phyloP scores from a whole-genome alignment of 108 stramenopile species.

The Conticribra weissflogii region DNA sequence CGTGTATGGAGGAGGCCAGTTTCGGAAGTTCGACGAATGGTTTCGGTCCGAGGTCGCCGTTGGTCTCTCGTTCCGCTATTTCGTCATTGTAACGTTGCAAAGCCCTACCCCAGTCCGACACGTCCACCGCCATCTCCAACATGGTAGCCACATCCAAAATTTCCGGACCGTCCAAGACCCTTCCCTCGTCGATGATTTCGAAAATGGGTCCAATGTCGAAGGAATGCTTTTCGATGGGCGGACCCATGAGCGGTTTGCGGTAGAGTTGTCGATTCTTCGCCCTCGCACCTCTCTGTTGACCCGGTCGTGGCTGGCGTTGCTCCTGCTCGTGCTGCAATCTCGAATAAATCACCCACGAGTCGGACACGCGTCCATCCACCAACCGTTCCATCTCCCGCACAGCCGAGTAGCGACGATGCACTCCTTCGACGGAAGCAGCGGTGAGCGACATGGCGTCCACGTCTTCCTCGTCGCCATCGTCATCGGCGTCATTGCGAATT shows the following conservation, averaged over 20 bases:
- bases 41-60: constrained; percentile 5
- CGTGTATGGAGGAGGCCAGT: constrained; percentile 45
- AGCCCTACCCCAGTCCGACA: constrained; percentile 57
- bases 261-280: constrained; percentile 40
- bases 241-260: constrained; percentile 41
- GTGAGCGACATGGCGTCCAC: constrained; percentile 51
- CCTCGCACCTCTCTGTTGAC: constrained; percentile 29
- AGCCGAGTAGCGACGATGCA: constrained; percentile 64
- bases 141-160: constrained; percentile 62
- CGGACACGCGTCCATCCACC: constrained; percentile 41
- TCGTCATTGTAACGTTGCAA: constrained; percentile 38
- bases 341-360: constrained; percentile 18
- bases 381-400: constrained; percentile 73
- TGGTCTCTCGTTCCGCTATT: constrained; percentile 6
- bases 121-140: constrained; percentile 60
- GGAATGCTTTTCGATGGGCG: constrained; percentile 50
- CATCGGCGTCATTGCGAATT: constrained; percentile 17
- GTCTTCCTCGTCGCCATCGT: constrained; percentile 3
- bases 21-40: constrained; percentile 63
- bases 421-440: constrained; percentile 47
- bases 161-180: constrained; percentile 73
- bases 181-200: constrained; percentile 52
- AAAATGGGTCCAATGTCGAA: constrained; percentile 68
- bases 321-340: background rate
- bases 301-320: constrained; percentile 30